Evolutionary conservation across 805 yeast species (phyloP).

Genomic region (Middelhovenomyces tepae): DNA sequence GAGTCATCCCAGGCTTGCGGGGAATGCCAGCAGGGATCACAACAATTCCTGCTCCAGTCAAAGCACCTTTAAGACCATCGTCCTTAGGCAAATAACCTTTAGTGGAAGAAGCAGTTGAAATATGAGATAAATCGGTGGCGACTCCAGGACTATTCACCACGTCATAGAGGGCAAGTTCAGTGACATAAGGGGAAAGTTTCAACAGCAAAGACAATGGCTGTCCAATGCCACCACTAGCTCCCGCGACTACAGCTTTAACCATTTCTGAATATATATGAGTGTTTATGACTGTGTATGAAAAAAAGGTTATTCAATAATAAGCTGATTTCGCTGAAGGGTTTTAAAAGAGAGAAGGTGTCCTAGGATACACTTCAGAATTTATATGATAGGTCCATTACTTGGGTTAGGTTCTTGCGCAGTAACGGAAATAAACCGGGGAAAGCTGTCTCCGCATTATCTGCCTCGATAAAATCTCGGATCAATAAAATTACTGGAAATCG

Average conservation of each 20-base stretch:
- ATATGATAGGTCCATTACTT: too few species aligned
- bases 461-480: too few species aligned
- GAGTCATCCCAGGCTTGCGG: slow-evolving; percentile 91
- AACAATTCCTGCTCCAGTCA: slow-evolving; percentile 74
- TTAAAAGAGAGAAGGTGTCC: too few species aligned
- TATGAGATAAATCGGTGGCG: slow-evolving; percentile 80
- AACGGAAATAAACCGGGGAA: too few species aligned
- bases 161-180: slow-evolving; percentile 70
- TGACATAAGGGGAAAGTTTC: slow-evolving; percentile 55
- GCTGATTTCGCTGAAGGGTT: neutral
- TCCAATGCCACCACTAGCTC: slow-evolving; percentile 94
- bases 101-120: slow-evolving; percentile 57
- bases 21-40: slow-evolving; percentile 90
- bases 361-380: too few species aligned
- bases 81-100: slow-evolving; percentile 54
- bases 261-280: slow-evolving; percentile 12
- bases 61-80: slow-evolving; percentile 57
- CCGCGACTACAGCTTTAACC: slow-evolving; percentile 49
- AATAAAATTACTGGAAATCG: too few species aligned
- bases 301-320: neutral
- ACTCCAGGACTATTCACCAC: slow-evolving; percentile 82
- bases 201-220: slow-evolving; percentile 83
- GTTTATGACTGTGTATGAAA: neutral
- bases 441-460: too few species aligned
- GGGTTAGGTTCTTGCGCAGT: too few species aligned